A percentile compares a stretch with the other conserved stretches of the same genome.
Evolutionary conservation across 768 basidiomycete species (phyloP).

Genomic region (Porpolomopsis calyptriformis): DNA sequence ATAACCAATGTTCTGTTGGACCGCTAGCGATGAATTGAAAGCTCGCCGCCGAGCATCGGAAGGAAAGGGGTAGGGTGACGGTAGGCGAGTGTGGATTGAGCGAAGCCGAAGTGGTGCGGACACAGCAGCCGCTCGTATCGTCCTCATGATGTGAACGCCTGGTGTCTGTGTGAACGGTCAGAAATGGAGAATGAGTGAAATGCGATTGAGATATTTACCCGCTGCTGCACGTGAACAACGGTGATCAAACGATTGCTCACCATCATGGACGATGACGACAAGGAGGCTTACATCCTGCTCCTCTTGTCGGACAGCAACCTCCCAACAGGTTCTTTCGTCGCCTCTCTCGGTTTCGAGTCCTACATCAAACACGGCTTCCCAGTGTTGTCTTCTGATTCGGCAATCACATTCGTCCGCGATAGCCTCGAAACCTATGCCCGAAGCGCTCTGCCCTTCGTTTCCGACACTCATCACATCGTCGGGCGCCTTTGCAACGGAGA

Average conservation of each 20-base stretch:
- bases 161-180: not conserved
- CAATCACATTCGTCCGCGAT: constrained; percentile 55
- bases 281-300: constrained; percentile 62
- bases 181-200: not conserved
- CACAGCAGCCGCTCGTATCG: not conserved
- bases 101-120: constrained; percentile 11
- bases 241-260: constrained; percentile 1
- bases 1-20: constrained; percentile 17
- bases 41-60: constrained; percentile 17
- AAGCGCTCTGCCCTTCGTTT: constrained; percentile 69
- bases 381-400: constrained; percentile 20
- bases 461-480: constrained; percentile 50
- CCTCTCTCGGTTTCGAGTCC: constrained; percentile 88
- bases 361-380: constrained; percentile 78
- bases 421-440: constrained; percentile 71
- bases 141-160: not conserved
- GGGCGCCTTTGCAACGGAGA: constrained; percentile 14
- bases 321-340: constrained; percentile 94
- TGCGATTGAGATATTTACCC: not conserved
- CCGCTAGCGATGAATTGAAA: constrained; percentile 27
- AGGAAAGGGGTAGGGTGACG: constrained; percentile 10
- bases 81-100: constrained; percentile 8
- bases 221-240: not conserved
- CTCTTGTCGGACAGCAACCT: constrained; percentile 87
- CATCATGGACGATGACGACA: constrained; percentile 28